A percentile compares a stretch with the other conserved stretches of the same genome.
Evolutionary conservation across 2,329 filamentous ascomycete genomes (phyloP).

Genomic region (Dactylonectria macrodidyma): DNA sequence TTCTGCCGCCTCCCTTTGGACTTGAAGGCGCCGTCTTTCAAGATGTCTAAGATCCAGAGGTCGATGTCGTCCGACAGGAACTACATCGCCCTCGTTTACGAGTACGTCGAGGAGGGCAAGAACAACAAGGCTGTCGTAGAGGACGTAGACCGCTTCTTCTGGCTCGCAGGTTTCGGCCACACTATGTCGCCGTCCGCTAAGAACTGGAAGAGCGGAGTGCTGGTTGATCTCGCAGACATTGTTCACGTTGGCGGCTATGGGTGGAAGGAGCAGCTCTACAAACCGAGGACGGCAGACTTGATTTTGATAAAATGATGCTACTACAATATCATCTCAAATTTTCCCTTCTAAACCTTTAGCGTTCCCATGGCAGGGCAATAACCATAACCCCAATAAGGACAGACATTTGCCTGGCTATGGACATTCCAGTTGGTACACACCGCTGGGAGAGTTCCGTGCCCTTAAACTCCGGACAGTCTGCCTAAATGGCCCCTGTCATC

Average conservation of each 20-base stretch:
- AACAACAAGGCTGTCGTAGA: constrained; percentile 6
- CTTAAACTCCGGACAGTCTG: too few relatives aligned
- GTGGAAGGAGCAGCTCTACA: not conserved
- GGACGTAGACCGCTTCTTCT: constrained; percentile 13
- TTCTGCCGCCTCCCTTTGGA: not conserved
- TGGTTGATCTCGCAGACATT: constrained; percentile 19
- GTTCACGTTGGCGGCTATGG: constrained; percentile 15
- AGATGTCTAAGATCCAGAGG: constrained; percentile 3
- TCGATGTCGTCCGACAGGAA: not conserved
- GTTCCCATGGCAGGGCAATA: too few relatives aligned
- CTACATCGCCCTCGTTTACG: constrained; percentile 7
- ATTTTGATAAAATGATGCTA: not conserved
- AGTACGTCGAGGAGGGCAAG: constrained; percentile 13
- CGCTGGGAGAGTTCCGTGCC: too few relatives aligned
- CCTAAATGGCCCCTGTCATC: too few relatives aligned
- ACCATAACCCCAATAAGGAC: too few relatives aligned
- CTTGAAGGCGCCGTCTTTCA: constrained; percentile 1
- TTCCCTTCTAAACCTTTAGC: too few relatives aligned
- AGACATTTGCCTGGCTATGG: too few relatives aligned
- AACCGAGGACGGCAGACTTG: constrained; percentile 4
- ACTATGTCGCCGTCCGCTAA: not conserved
- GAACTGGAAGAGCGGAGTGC: constrained; percentile 23
- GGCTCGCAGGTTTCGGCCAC: constrained; percentile 16
- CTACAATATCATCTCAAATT: too few relatives aligned
- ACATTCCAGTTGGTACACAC: too few relatives aligned